These are phyloP conservation scores for Beta corolliflora DNA, from an alignment of 179 eudicot genomes.

Conservation along the genomic window DNA sequence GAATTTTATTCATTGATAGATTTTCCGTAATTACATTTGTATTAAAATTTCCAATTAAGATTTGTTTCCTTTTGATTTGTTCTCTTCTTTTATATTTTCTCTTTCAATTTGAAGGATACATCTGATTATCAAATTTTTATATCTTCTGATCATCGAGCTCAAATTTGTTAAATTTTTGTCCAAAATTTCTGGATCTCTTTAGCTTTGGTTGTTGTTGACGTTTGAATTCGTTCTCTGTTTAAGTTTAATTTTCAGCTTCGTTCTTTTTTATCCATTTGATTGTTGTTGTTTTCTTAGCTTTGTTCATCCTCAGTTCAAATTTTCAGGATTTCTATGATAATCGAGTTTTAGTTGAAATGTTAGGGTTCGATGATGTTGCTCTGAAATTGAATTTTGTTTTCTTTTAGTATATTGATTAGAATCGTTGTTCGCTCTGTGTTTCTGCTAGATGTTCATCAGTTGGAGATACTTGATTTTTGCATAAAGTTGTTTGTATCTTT, in stretches of 20 bases:
- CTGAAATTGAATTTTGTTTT: background rate
- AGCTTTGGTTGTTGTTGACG: background rate
- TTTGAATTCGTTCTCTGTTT: background rate
- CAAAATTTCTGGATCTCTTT: background rate
- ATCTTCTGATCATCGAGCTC: no score
- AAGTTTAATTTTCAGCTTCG: background rate
- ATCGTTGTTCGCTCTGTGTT: background rate
- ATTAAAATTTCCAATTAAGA: no score
- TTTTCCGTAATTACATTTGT: no score
- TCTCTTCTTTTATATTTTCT: no score
- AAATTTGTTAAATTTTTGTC: background rate
- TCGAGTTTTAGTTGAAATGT: background rate
- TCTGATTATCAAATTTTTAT: no score
- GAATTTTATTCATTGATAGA: no score
- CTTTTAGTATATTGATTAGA: no score
- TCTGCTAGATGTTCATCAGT: background rate
- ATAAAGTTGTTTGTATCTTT: background rate
- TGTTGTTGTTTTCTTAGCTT: no score
- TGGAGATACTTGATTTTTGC: background rate
- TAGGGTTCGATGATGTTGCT: background rate
- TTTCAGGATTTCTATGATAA: slow-evolving; percentile 5
- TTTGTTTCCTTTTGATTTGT: no score
- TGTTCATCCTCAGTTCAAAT: slow-evolving; percentile 16
- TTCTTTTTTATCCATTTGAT: no score
- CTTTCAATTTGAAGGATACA: no score